Percentiles rank a stretch among this genome's conserved stretches.
phyloP scores from a whole-genome alignment of 129 eudicot species.

The Lactuca saligna region DNA sequence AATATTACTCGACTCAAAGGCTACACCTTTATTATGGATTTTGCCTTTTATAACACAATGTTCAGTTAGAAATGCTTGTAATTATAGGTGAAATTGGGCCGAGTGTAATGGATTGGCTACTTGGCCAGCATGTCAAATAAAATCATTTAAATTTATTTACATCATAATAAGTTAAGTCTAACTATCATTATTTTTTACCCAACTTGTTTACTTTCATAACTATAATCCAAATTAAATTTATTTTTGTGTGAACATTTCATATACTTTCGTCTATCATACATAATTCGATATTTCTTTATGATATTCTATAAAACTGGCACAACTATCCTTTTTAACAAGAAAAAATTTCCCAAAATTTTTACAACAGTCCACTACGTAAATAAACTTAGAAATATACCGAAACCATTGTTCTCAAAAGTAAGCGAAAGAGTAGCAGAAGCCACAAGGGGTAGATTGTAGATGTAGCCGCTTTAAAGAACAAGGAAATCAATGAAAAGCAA shows the following conservation, averaged over 20 bases:
- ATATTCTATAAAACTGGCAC: not conserved
- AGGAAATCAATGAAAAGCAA: slow-evolving; percentile 31
- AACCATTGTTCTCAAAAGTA: too few relatives aligned
- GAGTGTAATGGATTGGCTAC: not conserved
- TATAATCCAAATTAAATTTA: not conserved
- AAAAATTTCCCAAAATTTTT: too few relatives aligned
- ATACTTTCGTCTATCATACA: not conserved
- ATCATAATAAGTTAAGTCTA: not conserved
- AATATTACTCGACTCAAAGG: not conserved
- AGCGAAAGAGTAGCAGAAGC: slow-evolving; percentile 9
- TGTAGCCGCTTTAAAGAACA: slow-evolving; percentile 38
- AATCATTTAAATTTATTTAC: too few relatives aligned
- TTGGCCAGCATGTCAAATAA: not conserved
- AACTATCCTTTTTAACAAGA: not conserved
- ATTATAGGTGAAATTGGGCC: not conserved
- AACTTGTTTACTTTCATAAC: not conserved
- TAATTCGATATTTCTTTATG: not conserved
- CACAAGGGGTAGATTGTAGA: slow-evolving; percentile 18
- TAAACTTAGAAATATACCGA: too few relatives aligned
- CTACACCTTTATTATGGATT: not conserved
- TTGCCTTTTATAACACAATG: not conserved
- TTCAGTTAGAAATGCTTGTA: not conserved
- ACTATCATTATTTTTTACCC: not conserved
- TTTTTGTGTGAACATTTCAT: not conserved
- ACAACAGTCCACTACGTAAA: too few relatives aligned